phyloP scores from a whole-genome alignment of 352 stramenopile genomes.

The Phytopythium sindhum region DNA sequence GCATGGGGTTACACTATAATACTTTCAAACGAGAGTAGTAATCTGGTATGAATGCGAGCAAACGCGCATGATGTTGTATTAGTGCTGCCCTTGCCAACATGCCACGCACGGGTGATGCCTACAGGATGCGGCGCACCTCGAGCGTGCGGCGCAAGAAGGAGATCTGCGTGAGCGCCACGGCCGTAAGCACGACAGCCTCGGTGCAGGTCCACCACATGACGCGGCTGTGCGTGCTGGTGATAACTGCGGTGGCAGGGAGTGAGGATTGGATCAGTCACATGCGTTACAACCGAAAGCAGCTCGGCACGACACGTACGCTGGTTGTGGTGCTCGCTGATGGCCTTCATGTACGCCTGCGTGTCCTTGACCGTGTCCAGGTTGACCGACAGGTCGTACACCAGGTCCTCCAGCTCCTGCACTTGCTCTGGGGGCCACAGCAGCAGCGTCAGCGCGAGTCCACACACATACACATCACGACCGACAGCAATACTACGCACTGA shows the following conservation, averaged over 20 bases:
- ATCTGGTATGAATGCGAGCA: too few relatives aligned
- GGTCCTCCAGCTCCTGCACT: constrained; percentile 82
- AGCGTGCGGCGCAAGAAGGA: constrained; percentile 79
- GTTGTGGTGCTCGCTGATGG: constrained; percentile 77
- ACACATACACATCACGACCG: not conserved
- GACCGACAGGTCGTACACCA: constrained; percentile 85
- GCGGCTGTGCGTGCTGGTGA: constrained; percentile 77
- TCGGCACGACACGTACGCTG: constrained; percentile 42
- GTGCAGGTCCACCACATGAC: constrained; percentile 82
- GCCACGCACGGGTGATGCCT: too few relatives aligned
- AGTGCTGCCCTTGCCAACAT: not conserved
- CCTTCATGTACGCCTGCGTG: constrained; percentile 85
- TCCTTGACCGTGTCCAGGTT: constrained; percentile 87
- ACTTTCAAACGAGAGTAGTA: too few relatives aligned
- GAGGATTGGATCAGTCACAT: too few relatives aligned
- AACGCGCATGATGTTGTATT: not conserved
- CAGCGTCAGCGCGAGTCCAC: not conserved
- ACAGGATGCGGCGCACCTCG: constrained; percentile 82
- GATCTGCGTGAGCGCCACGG: constrained; percentile 79
- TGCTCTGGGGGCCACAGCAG: constrained; percentile 43
- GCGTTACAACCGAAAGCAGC: too few relatives aligned
- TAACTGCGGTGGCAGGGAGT: constrained; percentile 34
- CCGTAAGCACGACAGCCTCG: constrained; percentile 67
- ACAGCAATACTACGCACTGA: constrained; percentile 57
- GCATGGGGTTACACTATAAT: too few relatives aligned